Percentiles rank a stretch among this genome's conserved stretches.
Conservation (phyloP, 768 basidiomycete genomes). For the Mycena floridula region DNA sequence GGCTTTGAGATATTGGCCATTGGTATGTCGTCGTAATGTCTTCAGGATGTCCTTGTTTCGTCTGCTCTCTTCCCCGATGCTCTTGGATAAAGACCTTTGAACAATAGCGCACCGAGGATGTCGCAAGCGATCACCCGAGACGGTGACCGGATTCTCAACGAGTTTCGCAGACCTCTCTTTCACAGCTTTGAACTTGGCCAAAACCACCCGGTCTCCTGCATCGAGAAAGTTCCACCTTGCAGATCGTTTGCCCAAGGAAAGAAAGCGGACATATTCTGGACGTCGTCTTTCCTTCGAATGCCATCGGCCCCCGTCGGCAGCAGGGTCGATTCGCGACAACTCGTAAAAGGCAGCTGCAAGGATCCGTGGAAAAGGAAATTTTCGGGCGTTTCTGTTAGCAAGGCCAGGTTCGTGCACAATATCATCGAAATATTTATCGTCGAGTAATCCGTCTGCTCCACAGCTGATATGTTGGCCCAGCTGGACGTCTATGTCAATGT, state of each 20-base stretch:
- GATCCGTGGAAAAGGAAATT: neutral
- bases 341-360: neutral
- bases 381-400: too few relatives aligned
- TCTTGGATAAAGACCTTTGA: neutral
- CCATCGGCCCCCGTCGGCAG: neutral
- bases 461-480: neutral
- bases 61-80: neutral
- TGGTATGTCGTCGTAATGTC: neutral
- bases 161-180: neutral
- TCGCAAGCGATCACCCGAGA: neutral
- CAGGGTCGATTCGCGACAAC: neutral
- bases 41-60: neutral
- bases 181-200: neutral
- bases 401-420: too few relatives aligned
- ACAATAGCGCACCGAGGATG: neutral
- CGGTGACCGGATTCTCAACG: neutral
- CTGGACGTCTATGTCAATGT: neutral
- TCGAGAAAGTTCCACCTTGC: neutral
- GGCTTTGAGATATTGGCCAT: neutral
- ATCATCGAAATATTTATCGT: neutral
- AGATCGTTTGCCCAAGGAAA: neutral
- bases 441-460: neutral
- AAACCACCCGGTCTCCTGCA: neutral
- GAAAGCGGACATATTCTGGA: neutral
- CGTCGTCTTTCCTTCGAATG: neutral